Conservation (phyloP, 2,329 filamentous ascomycete genomes). For the Leptographium flavum region DNA sequence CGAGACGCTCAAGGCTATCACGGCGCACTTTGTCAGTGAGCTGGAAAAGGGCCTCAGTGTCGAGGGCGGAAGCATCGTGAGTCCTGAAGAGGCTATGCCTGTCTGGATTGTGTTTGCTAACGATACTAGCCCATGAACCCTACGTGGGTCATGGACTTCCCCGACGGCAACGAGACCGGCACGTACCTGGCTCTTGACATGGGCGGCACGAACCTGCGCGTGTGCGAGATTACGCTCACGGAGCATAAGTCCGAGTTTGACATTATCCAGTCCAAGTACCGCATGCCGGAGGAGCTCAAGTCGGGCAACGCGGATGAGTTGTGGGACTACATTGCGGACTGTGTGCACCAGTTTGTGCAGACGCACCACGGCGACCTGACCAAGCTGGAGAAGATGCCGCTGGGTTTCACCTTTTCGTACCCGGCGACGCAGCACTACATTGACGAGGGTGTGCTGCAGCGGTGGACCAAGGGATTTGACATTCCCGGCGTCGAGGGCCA, state of each 20-base stretch:
- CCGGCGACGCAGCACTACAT: conserved; percentile 88
- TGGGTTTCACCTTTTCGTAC: conserved; percentile 95
- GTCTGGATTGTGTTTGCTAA: neutral
- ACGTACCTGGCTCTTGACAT: conserved; percentile 86
- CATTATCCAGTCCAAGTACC: conserved; percentile 92
- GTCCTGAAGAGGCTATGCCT: conserved; percentile 20
- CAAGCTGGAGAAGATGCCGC: conserved; percentile 51
- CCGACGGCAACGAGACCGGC: conserved; percentile 74
- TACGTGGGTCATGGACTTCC: conserved; percentile 87
- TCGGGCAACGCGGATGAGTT: conserved; percentile 71
- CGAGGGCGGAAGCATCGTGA: conserved; percentile 83
- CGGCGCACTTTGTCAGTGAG: conserved; percentile 77
- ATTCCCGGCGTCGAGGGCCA: conserved; percentile 82
- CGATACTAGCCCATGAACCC: conserved; percentile 76
- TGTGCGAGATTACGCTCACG: conserved; percentile 82
- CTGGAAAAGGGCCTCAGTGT: conserved; percentile 75
- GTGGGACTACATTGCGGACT: conserved; percentile 92
- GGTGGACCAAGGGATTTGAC: conserved; percentile 97
- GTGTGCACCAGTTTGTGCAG: conserved; percentile 78
- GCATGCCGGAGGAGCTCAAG: conserved; percentile 86
- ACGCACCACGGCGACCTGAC: conserved; percentile 59
- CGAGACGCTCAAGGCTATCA: conserved; percentile 76
- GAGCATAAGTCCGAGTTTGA: conserved; percentile 83
- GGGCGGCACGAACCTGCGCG: conserved; percentile 89
- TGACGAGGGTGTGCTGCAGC: conserved; percentile 80